Conservation (phyloP, 169 alveolate species). For the Cystoisospora suis region DNA sequence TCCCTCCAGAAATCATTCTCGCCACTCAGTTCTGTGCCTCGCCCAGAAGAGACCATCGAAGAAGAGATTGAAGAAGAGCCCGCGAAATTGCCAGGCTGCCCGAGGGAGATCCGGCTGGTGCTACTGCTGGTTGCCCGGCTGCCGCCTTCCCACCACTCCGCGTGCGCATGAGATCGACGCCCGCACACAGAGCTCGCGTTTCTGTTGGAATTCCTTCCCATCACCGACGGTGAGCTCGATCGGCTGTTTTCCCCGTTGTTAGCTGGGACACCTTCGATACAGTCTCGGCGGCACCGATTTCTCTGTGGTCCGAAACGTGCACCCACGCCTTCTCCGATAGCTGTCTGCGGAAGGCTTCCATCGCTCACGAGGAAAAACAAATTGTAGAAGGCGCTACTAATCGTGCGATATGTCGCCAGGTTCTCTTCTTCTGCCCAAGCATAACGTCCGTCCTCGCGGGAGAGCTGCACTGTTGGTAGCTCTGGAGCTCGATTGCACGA, state of each 20-base stretch:
- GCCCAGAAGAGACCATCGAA: no score
- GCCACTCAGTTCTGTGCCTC: no score
- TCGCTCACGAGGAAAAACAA: neutral
- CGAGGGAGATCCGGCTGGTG: neutral
- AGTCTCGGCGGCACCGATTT: no score
- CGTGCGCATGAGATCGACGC: neutral
- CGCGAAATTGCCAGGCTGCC: neutral
- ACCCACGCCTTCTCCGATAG: neutral
- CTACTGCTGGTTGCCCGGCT: neutral
- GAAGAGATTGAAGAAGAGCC: no score
- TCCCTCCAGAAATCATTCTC: no score
- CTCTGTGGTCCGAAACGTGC: no score
- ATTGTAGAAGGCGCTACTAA: neutral
- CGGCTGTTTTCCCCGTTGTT: no score
- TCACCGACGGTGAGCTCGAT: neutral
- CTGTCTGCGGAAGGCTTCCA: neutral
- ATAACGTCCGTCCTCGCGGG: neutral
- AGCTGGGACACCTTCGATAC: no score
- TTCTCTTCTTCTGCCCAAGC: slow-evolving; percentile 6
- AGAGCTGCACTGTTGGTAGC: neutral
- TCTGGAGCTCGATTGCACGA: neutral
- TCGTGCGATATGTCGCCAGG: neutral
- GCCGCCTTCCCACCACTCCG: neutral
- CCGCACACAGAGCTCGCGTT: neutral
- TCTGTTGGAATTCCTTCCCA: neutral